Base-by-base conservation (phyloP, 2,329 filamentous ascomycete species). In the Pyrenophora teres region DNA sequence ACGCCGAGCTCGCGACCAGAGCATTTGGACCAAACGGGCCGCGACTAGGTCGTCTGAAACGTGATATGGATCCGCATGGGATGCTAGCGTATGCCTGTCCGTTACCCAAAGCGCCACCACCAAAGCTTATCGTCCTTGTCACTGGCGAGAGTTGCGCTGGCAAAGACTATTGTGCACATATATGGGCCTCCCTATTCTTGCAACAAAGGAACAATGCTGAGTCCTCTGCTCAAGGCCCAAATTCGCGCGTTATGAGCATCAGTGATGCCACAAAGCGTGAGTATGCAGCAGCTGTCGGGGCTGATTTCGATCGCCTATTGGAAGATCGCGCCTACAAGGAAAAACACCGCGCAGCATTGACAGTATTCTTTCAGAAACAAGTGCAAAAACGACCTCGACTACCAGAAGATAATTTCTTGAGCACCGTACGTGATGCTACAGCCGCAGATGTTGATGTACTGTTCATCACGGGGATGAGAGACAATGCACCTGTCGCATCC, bases 391-490 rank as follows among this genome's bases (percentile, higher is more conserved):
- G 73, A 36, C 81, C 82, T 53, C 57, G 40, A 33, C 71, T 86
- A 13, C 80, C 71, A 56, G 69, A 81, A 56, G 77, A 83, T 37
- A 53, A 61, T 18, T 61, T 61, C 15, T 19, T 50, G 35, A 52
- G 74, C 19, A 67, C 80, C 2, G 78, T 86, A 2, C 15, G 71
- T 30, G 49, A 55, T 10, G 73, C 76, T 5, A 55, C 9, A 42
- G 3, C n/a, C 6, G n/a, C 18, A 1, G 41, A 60, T 48, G 72
- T 76, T 2, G 80, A 86, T 49, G 81, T 86, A 40, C 69, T 87
- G 37, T 50, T 87, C 0, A 81, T 88, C 57, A 87, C 84, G 0
- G 84, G 84, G 0, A 82, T 87, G 80, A 80, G 83, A 74, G 85
- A 88, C 41, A 72, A 81, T 40, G 79, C 83, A 4, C 85, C 84